Evolutionary conservation across 2,329 filamentous ascomycete species (phyloP), one percentile per base, ranked within the genome.

Genomic region (Colletotrichum gloeosporioides): DNA sequence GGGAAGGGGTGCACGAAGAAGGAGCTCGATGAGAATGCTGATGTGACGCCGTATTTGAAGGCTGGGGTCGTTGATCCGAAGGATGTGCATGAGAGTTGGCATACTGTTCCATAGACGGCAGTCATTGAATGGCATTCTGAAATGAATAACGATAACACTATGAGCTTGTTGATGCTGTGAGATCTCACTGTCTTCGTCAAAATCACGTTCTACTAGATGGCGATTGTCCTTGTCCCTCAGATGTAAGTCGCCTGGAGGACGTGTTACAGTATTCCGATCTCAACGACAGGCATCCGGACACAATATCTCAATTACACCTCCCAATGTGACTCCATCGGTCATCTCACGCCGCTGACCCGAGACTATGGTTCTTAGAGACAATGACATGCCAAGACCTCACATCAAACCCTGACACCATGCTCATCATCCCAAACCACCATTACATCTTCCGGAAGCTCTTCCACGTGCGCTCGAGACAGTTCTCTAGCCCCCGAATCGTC

Each of bases 61-160:
- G 79, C 88, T 34, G 90, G 90, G 0, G 86, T 90, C 39, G 86
- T 92, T 55, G 91, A 95, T 80, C 83, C 95, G 77, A 87, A 88
- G 78, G 88, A 91, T 61, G 81, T 94, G 68, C 90, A 95, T 81
- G 94, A 95, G 86, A 88, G 88, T 22, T 95, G 93, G 93, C 94
- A 90, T 88, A 87, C 88, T 31, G 78, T 85, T 44, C 85, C 85
- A 22, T 86, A 79, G 49, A 69, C 31, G 13, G 8, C 1, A 10
- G 10, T 8, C 4, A 6, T 49, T 5, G 4, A 31, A 49, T 31
- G 4, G 9, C 15, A 18, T 18, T 16, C 1, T 57, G 25, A 13
- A 25, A 27, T 9, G 25, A 27, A 1, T 2, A 6, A 59, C 8
- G 8, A 10, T 59, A 5, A 6, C 9, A 15, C 3, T 1, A n/a